Conservation (phyloP, 495 filamentous ascomycete species). For the Trichocladium uniseriatum region DNA sequence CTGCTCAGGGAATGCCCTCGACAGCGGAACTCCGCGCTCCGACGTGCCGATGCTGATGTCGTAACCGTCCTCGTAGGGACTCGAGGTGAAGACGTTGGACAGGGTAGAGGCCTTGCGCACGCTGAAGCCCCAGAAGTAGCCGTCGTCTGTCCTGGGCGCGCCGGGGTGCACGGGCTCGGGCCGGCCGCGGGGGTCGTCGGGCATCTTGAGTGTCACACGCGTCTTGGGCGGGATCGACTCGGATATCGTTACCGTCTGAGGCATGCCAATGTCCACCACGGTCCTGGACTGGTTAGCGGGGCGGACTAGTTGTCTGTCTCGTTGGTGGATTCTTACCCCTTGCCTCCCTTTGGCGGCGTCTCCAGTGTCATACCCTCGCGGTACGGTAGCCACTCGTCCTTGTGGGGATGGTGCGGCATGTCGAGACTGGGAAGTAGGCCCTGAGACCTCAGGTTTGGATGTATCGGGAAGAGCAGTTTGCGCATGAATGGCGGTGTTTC, state of each 20-base stretch:
- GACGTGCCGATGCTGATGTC: conserved; percentile 65
- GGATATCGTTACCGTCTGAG: conserved; percentile 42
- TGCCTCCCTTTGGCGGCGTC: conserved; percentile 24
- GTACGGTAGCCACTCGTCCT: conserved; percentile 57
- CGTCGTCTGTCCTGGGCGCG: conserved; percentile 53
- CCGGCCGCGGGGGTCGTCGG: conserved; percentile 26
- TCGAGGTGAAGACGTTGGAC: conserved; percentile 56
- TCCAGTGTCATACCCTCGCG: conserved; percentile 58
- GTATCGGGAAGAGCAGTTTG: conserved; percentile 56
- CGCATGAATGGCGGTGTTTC: conserved; percentile 70
- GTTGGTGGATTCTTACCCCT: conserved; percentile 20
- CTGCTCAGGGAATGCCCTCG: conserved; percentile 34
- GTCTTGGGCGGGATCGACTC: conserved; percentile 48
- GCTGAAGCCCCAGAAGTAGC: conserved; percentile 71
- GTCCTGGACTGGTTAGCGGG: conserved; percentile 27
- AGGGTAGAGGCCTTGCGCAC: conserved; percentile 50
- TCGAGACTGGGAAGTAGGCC: conserved; percentile 61
- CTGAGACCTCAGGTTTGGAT: conserved; percentile 56
- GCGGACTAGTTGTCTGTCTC: neutral
- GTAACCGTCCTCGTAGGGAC: conserved; percentile 54
- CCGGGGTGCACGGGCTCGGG: conserved; percentile 51
- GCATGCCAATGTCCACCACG: conserved; percentile 51
- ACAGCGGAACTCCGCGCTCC: conserved; percentile 54
- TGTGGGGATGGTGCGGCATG: conserved; percentile 64
- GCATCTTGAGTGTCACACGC: conserved; percentile 58